Percentiles rank a stretch among this genome's conserved stretches.
phyloP scores from a whole-genome alignment of 2,329 filamentous ascomycete species.

The Didymellaceae sp. region DNA sequence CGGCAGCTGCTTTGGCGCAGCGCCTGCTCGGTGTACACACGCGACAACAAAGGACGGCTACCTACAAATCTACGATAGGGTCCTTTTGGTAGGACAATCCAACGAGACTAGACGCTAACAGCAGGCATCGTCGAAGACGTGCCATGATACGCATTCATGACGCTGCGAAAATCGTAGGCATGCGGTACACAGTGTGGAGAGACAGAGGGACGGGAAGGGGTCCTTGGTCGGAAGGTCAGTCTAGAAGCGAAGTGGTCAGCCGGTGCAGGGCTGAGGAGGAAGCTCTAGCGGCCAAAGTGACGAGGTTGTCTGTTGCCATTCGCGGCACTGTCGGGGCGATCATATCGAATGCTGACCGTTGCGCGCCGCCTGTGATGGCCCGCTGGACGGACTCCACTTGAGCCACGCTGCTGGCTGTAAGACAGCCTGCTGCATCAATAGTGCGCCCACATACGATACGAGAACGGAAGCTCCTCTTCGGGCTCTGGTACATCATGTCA shows the following conservation, averaged over 20 bases:
- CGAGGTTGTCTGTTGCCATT: slow-evolving; percentile 25
- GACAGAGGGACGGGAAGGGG: slow-evolving; percentile 19
- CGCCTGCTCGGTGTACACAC: not conserved
- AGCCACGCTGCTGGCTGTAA: slow-evolving; percentile 36
- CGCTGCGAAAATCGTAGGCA: slow-evolving; percentile 23
- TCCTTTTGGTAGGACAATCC: slow-evolving; percentile 49
- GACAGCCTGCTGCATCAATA: slow-evolving; percentile 36
- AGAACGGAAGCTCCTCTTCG: slow-evolving; percentile 5
- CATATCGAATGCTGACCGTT: slow-evolving; percentile 34
- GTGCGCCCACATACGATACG: slow-evolving; percentile 16
- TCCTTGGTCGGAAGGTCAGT: slow-evolving; percentile 16
- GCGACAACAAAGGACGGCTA: not conserved
- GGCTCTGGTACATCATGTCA: slow-evolving; percentile 3
- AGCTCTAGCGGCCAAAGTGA: slow-evolving; percentile 23
- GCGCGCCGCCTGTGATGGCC: slow-evolving; percentile 28
- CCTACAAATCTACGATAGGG: slow-evolving; percentile 58
- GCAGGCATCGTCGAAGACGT: slow-evolving; percentile 32
- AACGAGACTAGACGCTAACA: slow-evolving; percentile 38
- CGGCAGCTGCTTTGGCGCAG: not conserved
- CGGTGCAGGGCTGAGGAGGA: slow-evolving; percentile 38
- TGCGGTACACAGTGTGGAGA: slow-evolving; percentile 25
- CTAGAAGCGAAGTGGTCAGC: slow-evolving; percentile 23
- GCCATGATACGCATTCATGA: slow-evolving; percentile 44
- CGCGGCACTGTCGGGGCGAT: slow-evolving; percentile 30
- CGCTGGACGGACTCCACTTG: slow-evolving; percentile 27